Evolutionary conservation across 1,284 basidiomycete species (phyloP).

Genomic region (Sutorius eximius): DNA sequence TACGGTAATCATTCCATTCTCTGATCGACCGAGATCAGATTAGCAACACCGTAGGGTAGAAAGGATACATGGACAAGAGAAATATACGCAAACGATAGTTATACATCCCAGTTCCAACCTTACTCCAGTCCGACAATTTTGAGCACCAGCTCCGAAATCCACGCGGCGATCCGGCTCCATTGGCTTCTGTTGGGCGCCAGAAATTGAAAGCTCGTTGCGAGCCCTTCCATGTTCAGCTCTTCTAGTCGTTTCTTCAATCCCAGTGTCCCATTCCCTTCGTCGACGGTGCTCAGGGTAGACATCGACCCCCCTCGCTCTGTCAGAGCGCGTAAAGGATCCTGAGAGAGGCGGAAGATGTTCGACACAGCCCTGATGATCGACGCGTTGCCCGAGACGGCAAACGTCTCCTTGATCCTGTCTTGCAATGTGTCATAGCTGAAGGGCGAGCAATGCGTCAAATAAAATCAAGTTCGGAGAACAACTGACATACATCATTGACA

Average conservation of each 20-base stretch:
- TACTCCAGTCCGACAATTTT: constrained; percentile 50
- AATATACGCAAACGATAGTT: constrained; percentile 18
- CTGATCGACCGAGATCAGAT: not conserved
- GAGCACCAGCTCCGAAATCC: constrained; percentile 67
- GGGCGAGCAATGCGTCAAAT: constrained; percentile 8
- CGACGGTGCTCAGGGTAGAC: constrained; percentile 64
- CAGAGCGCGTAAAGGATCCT: constrained; percentile 50
- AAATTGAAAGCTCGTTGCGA: constrained; percentile 69
- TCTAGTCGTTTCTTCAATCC: constrained; percentile 47
- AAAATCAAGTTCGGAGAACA: constrained; percentile 6
- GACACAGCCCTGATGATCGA: constrained; percentile 71
- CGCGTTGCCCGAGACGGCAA: constrained; percentile 73
- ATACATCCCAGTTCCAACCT: constrained; percentile 19
- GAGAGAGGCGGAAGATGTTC: constrained; percentile 68
- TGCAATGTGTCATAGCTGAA: constrained; percentile 76
- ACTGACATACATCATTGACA: constrained; percentile 68
- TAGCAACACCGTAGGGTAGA: constrained; percentile 16
- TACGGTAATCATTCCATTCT: constrained; percentile 9
- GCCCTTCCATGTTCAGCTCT: constrained; percentile 68
- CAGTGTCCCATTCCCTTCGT: constrained; percentile 43
- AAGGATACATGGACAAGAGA: constrained; percentile 7
- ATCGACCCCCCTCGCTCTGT: constrained; percentile 50
- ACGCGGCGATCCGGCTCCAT: constrained; percentile 66
- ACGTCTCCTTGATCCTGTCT: constrained; percentile 76
- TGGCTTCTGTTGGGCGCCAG: constrained; percentile 56